Conservation (phyloP, 1,139 yeast species). For the Insectozyma bohioensis region DNA sequence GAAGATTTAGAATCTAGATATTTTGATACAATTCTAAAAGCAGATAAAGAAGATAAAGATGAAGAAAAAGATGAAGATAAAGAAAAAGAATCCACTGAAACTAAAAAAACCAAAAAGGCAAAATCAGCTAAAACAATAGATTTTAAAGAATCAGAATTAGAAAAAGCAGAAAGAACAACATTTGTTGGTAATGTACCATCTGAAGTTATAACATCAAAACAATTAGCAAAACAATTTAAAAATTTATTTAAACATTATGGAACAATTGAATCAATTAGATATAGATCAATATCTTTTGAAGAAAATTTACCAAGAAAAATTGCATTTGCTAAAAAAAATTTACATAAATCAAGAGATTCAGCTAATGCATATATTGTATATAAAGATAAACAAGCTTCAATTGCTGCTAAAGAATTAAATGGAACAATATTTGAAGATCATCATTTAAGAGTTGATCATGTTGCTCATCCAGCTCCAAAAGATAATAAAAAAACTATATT, state of each 20-base stretch:
- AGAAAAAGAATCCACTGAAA: slow-evolving; percentile 26
- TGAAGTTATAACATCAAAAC: slow-evolving; percentile 63
- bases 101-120: slow-evolving; percentile 17
- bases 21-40: slow-evolving; percentile 38
- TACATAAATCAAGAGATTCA: slow-evolving; percentile 76
- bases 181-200: slow-evolving; percentile 86
- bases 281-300: slow-evolving; percentile 88
- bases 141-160: slow-evolving; percentile 67
- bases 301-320: slow-evolving; percentile 90
- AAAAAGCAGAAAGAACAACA: slow-evolving; percentile 83
- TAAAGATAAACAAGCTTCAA: slow-evolving; percentile 50
- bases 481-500: slow-evolving; percentile 84
- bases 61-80: slow-evolving; percentile 15
- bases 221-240: slow-evolving; percentile 62
- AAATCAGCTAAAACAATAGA: slow-evolving; percentile 44
- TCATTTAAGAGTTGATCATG: slow-evolving; percentile 89
- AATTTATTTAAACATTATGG: slow-evolving; percentile 58
- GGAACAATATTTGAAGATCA: slow-evolving; percentile 66
- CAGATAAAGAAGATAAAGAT: slow-evolving; percentile 20
- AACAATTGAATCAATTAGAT: slow-evolving; percentile 71
- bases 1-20: slow-evolving; percentile 51
- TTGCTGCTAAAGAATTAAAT: slow-evolving; percentile 56
- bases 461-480: slow-evolving; percentile 85
- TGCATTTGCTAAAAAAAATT: slow-evolving; percentile 79
- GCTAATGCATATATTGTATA: slow-evolving; percentile 88